Conservation (phyloP, 2,329 filamentous ascomycete species). For the Elsinoe fawcettii region DNA sequence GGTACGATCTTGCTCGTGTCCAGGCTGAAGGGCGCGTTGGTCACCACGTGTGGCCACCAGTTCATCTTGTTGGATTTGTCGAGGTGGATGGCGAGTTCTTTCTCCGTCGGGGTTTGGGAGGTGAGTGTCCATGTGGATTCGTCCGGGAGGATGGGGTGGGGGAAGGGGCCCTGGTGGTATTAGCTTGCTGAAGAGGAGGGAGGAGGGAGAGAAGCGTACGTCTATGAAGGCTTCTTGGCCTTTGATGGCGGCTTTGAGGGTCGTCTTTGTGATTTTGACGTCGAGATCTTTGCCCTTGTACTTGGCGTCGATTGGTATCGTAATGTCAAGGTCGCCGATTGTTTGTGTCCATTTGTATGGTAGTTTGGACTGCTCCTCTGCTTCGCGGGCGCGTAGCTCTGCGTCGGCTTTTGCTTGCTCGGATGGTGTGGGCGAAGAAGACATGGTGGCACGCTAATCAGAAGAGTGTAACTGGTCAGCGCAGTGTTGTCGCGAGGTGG, state of each 20-base stretch:
- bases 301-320: slow-evolving; percentile 68
- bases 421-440: slow-evolving; percentile 43
- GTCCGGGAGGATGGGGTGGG: slow-evolving; percentile 69
- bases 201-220: slow-evolving; percentile 38
- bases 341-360: slow-evolving; percentile 98
- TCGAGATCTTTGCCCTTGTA: slow-evolving; percentile 77
- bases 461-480: not conserved
- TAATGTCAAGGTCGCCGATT: slow-evolving; percentile 79
- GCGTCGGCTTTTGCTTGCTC: slow-evolving; percentile 50
- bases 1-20: slow-evolving; percentile 93
- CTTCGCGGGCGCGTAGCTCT: slow-evolving; percentile 61
- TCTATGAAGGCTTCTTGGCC: slow-evolving; percentile 78
- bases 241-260: slow-evolving; percentile 74
- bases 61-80: slow-evolving; percentile 96
- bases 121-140: slow-evolving; percentile 93
- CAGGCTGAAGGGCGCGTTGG: slow-evolving; percentile 69
- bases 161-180: slow-evolving; percentile 64
- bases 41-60: slow-evolving; percentile 95
- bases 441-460: slow-evolving; percentile 9
- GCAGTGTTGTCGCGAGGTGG: not conserved
- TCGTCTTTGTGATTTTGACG: slow-evolving; percentile 72
- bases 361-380: slow-evolving; percentile 77
- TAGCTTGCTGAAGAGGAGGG: not conserved
- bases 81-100: slow-evolving; percentile 80
- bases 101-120: slow-evolving; percentile 45